Evolutionary conservation across 352 stramenopile genomes (phyloP), one percentile per base, ranked within the genome.

Genomic region (Pythium monospermum): DNA sequence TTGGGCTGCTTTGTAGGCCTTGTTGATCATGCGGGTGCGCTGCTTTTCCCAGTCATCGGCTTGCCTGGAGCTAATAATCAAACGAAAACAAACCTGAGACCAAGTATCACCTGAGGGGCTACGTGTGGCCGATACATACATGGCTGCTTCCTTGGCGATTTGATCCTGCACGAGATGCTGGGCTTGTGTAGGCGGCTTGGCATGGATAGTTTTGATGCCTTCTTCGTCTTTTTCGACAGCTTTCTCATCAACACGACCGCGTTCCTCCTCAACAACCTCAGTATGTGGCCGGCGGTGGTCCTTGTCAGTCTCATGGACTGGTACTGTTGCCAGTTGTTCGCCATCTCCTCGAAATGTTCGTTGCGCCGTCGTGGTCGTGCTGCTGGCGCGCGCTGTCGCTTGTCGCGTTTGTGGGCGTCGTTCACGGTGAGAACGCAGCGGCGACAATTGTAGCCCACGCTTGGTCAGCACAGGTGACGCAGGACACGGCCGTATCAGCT

Each of bases 1-100:
- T 15, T 66, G 62, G 22, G 55, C 44, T n/a, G 26, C n/a, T 38
- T 66, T 66, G 45, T 56, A 60, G 7, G 55, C 35, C 38, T 53
- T 53, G n/a, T 36, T 51, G 23, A 53, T 16, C 4, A 30, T 2
- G 3, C 47, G 31, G 21, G 30, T 11, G 4, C 25, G 50, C 11
- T 25, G 32, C 15, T 39, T 52, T 22, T 60, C 50, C 26, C 27
- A 41, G 5, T 56, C 50, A 16, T 59, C 58, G 10, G 31, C 39
- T 23, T 57, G 28, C 3, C 22, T 30, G 6, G 2, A 16, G 10
- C 39, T 13, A 48, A n/a, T n/a, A n/a, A n/a, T n/a, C n/a, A n/a
- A n/a, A n/a, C n/a, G n/a, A n/a, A n/a, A n/a, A n/a, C n/a, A n/a
- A n/a, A n/a, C n/a, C n/a, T n/a, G n/a, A n/a, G n/a, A n/a, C n/a